A percentile compares a stretch with the other conserved stretches of the same genome.
These are phyloP conservation scores for Arthrobotrys megalospora DNA, from an alignment of 2,329 filamentous ascomycete genomes.

Conservation along the genomic window DNA sequence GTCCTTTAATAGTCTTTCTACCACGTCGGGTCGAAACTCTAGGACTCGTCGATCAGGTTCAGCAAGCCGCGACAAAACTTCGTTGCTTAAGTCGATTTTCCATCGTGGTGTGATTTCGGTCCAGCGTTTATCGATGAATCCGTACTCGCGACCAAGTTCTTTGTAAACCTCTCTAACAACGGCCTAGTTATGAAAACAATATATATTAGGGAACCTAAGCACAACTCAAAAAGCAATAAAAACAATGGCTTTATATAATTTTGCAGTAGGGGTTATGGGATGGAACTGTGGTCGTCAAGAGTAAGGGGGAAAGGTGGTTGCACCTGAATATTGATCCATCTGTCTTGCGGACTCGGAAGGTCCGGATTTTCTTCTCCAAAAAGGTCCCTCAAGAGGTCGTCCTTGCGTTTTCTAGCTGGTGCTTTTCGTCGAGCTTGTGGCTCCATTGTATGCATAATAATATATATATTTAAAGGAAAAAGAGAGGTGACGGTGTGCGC, in stretches of 20 bases:
- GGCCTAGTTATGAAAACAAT: conserved; percentile 16
- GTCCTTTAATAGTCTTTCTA: conserved; percentile 54
- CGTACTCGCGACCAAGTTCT: conserved; percentile 59
- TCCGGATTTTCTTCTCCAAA: conserved; percentile 59
- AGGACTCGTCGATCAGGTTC: conserved; percentile 55
- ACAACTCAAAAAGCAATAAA: neutral
- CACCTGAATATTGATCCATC: conserved; percentile 61
- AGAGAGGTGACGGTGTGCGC: conserved; percentile 4
- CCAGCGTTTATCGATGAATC: conserved; percentile 60
- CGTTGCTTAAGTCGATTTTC: conserved; percentile 58
- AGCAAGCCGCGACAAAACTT: conserved; percentile 47
- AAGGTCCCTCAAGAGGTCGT: conserved; percentile 55
- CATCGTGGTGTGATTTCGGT: conserved; percentile 59
- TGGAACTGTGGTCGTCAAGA: neutral
- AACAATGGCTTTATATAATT: neutral
- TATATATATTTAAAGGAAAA: conserved; percentile 17
- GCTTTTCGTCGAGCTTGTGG: conserved; percentile 46
- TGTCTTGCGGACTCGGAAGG: conserved; percentile 56
- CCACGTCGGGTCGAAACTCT: conserved; percentile 48
- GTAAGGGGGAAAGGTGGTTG: neutral
- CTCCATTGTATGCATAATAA: conserved; percentile 40
- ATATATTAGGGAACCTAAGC: conserved; percentile 35
- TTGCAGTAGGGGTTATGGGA: neutral
- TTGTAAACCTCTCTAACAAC: conserved; percentile 60
- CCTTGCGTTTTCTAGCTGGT: conserved; percentile 58